Base-by-base conservation (phyloP, 1,284 basidiomycete species). In the Rhodotorula sp. region DNA sequence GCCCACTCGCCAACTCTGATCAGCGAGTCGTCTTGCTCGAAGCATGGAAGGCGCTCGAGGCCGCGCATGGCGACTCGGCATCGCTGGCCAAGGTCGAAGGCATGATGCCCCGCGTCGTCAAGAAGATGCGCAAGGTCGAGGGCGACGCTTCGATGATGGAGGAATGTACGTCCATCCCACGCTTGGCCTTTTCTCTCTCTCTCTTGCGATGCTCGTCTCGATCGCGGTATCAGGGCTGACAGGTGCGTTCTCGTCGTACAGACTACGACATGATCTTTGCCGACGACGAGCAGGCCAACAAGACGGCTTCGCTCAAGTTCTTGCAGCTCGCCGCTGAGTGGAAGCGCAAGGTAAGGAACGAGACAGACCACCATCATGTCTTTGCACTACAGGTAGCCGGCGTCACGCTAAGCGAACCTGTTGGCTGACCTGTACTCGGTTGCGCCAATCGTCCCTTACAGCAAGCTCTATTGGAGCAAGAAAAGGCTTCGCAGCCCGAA, bases 231-330 rank as follows among this genome's bases (percentile, higher is more conserved):
- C 34, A 7, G 52, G 52, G 8, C 48, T 56, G 31, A 60, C 23
- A 7, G 47, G 39, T 43, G 39, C 20, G 73, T 63, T 70, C 67
- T 16, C n/a, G 21, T 5, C 23, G 15, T 21, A 57, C 79, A 93
- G 92, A 95, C 80, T 96, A 91, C 89, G 93, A 96, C 80, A 88
- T 95, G 80, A 89, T 94, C 31, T 97, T 97, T 82, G 89, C 92
- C 47, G 94, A 97, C 84, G 94, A 97, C 85, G 92, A 96, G 48
- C 66, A 68, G 79, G 87, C 89, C 68, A 87, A 90, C 58, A 95
- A 96, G 79, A 92, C 94, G 0, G 90, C 91, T 0, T 88, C 92
- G 2, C 95, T 93, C 88, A 94, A 93, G 80, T 92, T 80, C 58
- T 62, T 97, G 80, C 90, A 95, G 81, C 91, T 91, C 85, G 94